A percentile compares a stretch with the other conserved stretches of the same genome.
Conservation (phyloP, 2,329 filamentous ascomycete species). For the Phyllosticta capitalensis region DNA sequence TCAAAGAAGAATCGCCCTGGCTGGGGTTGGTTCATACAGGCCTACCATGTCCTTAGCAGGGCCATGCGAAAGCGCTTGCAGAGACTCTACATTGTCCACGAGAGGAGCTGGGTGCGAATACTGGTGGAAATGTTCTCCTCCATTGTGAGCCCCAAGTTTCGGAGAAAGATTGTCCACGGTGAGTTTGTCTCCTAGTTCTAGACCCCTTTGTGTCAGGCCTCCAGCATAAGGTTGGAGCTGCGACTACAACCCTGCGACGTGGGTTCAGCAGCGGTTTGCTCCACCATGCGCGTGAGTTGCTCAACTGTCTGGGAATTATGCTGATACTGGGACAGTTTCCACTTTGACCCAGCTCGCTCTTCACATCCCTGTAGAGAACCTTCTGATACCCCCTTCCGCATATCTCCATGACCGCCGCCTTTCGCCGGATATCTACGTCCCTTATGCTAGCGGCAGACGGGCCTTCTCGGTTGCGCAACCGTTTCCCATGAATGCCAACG, state of each 20-base stretch:
- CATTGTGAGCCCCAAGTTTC: slow-evolving; percentile 48
- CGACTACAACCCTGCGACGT: too few species aligned
- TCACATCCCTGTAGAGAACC: slow-evolving; percentile 42
- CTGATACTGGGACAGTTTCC: slow-evolving; percentile 29
- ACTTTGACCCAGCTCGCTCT: slow-evolving; percentile 40
- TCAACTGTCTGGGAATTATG: neutral
- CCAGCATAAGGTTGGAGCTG: too few species aligned
- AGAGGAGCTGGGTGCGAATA: slow-evolving; percentile 47
- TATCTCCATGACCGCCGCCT: slow-evolving; percentile 46
- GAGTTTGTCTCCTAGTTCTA: slow-evolving; percentile 14
- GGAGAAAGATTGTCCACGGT: slow-evolving; percentile 48
- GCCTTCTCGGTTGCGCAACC: slow-evolving; percentile 40
- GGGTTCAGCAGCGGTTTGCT: too few species aligned
- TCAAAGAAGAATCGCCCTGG: slow-evolving; percentile 40
- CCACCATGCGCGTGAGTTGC: too few species aligned
- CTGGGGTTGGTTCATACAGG: slow-evolving; percentile 49
- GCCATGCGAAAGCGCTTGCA: slow-evolving; percentile 47
- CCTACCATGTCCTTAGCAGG: slow-evolving; percentile 46
- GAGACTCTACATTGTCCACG: slow-evolving; percentile 48
- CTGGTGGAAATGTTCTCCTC: slow-evolving; percentile 48
- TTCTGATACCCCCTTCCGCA: slow-evolving; percentile 45
- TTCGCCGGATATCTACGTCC: slow-evolving; percentile 37
- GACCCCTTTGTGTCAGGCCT: too few species aligned
- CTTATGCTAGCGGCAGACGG: slow-evolving; percentile 36
- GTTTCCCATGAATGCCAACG: slow-evolving; percentile 36